Evolutionary conservation across 2,329 filamentous ascomycete genomes (phyloP).

Genomic region (Myriangium duriaei): DNA sequence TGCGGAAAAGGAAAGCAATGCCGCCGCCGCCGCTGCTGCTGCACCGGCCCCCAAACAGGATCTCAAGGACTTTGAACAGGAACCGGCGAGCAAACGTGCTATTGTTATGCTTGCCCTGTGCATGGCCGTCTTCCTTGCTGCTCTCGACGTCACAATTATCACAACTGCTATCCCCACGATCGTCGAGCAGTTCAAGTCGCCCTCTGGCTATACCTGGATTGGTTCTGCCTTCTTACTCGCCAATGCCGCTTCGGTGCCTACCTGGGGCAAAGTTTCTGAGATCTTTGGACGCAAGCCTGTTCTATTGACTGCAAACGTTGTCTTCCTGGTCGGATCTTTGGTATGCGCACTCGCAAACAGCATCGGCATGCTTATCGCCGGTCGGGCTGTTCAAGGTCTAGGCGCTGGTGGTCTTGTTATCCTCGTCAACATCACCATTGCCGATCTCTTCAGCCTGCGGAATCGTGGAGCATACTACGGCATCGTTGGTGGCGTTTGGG

Average conservation of each 20-base stretch:
- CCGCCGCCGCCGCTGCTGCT: neutral
- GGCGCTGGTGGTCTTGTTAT: constrained; percentile 52
- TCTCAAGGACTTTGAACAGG: constrained; percentile 15
- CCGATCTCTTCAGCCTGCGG: constrained; percentile 49
- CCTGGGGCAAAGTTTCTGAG: constrained; percentile 53
- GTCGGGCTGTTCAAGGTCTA: constrained; percentile 49
- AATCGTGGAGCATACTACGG: constrained; percentile 49
- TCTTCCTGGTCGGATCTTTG: constrained; percentile 51
- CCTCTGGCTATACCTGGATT: constrained; percentile 41
- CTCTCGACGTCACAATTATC: constrained; percentile 50
- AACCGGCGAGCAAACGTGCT: constrained; percentile 28
- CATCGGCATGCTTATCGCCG: constrained; percentile 50
- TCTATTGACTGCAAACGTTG: constrained; percentile 44
- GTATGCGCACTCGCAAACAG: constrained; percentile 46
- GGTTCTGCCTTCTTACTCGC: constrained; percentile 40
- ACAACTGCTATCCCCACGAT: constrained; percentile 51
- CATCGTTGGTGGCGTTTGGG: constrained; percentile 55
- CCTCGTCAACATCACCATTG: constrained; percentile 52
- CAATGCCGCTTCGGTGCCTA: constrained; percentile 38
- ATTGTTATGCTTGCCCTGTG: constrained; percentile 38
- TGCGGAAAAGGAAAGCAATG: too few species aligned
- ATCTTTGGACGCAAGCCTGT: constrained; percentile 56
- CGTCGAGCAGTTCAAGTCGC: constrained; percentile 38
- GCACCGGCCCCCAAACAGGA: constrained; percentile 11
- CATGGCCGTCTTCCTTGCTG: constrained; percentile 47